A percentile compares a stretch with the other conserved stretches of the same genome.
Conservation (phyloP, 2,329 filamentous ascomycete species). For the Albifimbria verrucaria region DNA sequence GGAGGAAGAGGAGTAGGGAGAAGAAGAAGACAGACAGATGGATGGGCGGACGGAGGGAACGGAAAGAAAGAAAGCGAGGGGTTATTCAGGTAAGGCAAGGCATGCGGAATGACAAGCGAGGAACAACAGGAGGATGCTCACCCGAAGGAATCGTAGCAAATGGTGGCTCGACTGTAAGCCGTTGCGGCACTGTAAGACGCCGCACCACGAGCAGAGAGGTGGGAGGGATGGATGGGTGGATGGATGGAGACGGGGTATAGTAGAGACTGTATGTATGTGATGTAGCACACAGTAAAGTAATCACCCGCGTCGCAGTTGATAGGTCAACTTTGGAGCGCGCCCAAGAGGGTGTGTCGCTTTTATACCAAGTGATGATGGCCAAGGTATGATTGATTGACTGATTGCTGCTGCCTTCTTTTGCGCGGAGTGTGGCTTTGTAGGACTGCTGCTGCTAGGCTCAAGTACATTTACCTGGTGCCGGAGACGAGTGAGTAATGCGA, state of each 20-base stretch:
- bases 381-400: neutral
- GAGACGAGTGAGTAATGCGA: too few species aligned
- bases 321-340: neutral
- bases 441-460: too few species aligned
- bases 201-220: neutral
- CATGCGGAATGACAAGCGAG: neutral
- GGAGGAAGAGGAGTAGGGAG: neutral
- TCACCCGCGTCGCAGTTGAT: neutral
- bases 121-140: neutral
- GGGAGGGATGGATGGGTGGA: neutral
- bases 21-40: constrained; percentile 2
- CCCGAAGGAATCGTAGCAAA: neutral
- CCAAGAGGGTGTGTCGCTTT: neutral
- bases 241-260: neutral
- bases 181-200: neutral
- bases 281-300: neutral
- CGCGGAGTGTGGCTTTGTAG: too few species aligned
- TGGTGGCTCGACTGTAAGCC: neutral
- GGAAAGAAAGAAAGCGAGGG: neutral
- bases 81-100: too few species aligned
- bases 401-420: too few species aligned
- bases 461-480: too few species aligned
- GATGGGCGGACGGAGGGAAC: neutral
- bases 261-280: neutral
- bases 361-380: neutral